These are phyloP conservation scores for Schwanniomyces occidentalis DNA, from an alignment of 805 yeast species.

Conservation along the genomic window DNA sequence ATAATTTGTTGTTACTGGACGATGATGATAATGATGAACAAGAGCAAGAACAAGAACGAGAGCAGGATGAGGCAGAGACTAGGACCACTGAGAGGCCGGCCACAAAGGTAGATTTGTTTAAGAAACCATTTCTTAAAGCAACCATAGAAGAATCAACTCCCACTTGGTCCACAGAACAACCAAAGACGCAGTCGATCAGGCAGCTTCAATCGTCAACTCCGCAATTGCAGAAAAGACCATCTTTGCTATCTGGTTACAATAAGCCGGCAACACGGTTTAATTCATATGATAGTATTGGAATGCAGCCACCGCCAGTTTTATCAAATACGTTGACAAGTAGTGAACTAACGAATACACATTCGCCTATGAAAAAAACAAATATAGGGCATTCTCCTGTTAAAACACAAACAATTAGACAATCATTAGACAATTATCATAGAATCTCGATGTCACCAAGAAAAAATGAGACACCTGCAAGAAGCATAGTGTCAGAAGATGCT, in stretches of 20 bases:
- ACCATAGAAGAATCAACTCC: slow-evolving; percentile 31
- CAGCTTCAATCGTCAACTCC: slow-evolving; percentile 29
- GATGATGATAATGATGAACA: slow-evolving; percentile 17
- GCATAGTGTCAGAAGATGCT: slow-evolving; percentile 9
- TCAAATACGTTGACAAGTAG: slow-evolving; percentile 5
- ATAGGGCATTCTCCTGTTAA: slow-evolving; percentile 15
- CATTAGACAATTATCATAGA: slow-evolving; percentile 30
- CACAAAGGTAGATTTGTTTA: slow-evolving; percentile 10
- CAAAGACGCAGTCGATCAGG: slow-evolving; percentile 7
- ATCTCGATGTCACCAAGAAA: slow-evolving; percentile 35
- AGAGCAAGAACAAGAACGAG: slow-evolving; percentile 5
- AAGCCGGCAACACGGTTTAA: slow-evolving; percentile 14
- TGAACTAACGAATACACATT: slow-evolving; percentile 5
- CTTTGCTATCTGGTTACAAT: slow-evolving; percentile 7
- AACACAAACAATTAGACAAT: slow-evolving; percentile 30
- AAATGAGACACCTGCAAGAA: slow-evolving; percentile 17
- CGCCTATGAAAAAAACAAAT: slow-evolving; percentile 2
- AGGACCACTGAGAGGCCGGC: slow-evolving; percentile 1
- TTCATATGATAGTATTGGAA: slow-evolving; percentile 24
- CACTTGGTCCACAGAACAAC: slow-evolving; percentile 35
- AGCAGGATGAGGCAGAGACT: slow-evolving; percentile 2
- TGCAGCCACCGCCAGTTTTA: slow-evolving; percentile 21
- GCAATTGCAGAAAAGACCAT: slow-evolving; percentile 18
- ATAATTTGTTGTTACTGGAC: slow-evolving; percentile 16
- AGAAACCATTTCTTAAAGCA: slow-evolving; percentile 19